These are phyloP conservation scores for Gynostemma pentaphyllum DNA, from an alignment of 306 rosid genomes.

Conservation along the genomic window DNA sequence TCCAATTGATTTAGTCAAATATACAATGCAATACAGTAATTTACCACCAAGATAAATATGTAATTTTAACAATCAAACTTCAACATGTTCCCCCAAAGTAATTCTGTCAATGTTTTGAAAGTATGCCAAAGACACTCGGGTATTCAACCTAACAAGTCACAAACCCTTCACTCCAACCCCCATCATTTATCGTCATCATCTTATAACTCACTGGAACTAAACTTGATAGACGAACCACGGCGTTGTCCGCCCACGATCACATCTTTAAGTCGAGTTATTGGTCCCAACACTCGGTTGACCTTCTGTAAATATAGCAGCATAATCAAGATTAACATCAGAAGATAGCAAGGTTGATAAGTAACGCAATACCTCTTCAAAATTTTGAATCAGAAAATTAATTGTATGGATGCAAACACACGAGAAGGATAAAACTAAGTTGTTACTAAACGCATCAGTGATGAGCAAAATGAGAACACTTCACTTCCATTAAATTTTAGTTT, in stretches of 20 bases:
- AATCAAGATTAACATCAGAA: conserved; percentile 8
- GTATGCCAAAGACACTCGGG: neutral
- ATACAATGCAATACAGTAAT: conserved; percentile 6
- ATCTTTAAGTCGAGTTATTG: conserved; percentile 72
- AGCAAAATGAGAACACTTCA: too few relatives aligned
- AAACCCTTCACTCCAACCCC: conserved; percentile 1
- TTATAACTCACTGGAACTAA: conserved; percentile 40
- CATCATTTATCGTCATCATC: conserved; percentile 66
- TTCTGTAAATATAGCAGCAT: conserved; percentile 25
- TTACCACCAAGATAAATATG: conserved; percentile 1
- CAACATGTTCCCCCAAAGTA: conserved; percentile 8
- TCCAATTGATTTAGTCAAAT: conserved; percentile 2
- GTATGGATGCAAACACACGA: neutral
- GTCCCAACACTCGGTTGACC: conserved; percentile 48
- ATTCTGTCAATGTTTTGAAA: neutral
- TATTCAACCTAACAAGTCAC: neutral
- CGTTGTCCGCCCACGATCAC: conserved; percentile 67
- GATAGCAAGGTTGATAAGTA: neutral
- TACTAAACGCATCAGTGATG: neutral
- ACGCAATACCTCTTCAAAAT: neutral
- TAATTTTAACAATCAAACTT: conserved; percentile 5
- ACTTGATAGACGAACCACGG: conserved; percentile 50
- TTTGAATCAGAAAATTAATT: neutral
- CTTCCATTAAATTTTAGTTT: too few relatives aligned
- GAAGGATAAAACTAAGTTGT: neutral